Percentiles rank a stretch among this genome's conserved stretches.
Conservation (phyloP, 2,329 filamentous ascomycete species). For the Lizonia empirigonia region DNA sequence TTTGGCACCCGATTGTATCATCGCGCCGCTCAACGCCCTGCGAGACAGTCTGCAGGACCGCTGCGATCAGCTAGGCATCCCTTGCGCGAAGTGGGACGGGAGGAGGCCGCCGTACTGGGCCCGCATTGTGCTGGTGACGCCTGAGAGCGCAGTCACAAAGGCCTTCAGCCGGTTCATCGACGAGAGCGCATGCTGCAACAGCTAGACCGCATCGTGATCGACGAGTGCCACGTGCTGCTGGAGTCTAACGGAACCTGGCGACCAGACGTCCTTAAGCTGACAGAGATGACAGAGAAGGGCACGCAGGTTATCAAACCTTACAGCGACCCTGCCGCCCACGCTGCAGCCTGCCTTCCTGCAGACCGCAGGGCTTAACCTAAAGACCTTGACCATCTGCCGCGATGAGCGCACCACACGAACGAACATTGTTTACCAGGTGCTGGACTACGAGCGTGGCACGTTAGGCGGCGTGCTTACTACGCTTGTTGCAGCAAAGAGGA, state of each 20-base stretch:
- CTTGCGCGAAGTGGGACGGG: slow-evolving; percentile 5
- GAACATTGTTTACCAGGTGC: too few relatives aligned
- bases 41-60: slow-evolving; percentile 13
- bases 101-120: slow-evolving; percentile 10
- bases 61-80: slow-evolving; percentile 4
- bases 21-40: slow-evolving; percentile 19
- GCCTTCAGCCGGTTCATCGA: slow-evolving; percentile 7
- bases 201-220: slow-evolving; percentile 22
- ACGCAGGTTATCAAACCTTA: slow-evolving; percentile 16
- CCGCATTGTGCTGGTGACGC: slow-evolving; percentile 9
- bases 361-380: neutral
- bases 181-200: slow-evolving; percentile 9
- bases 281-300: slow-evolving; percentile 6
- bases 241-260: slow-evolving; percentile 12
- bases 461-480: neutral
- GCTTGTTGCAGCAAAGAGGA: neutral
- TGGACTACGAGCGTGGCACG: neutral
- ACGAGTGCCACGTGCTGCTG: slow-evolving; percentile 19
- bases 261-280: slow-evolving; percentile 9
- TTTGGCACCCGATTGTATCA: too few relatives aligned
- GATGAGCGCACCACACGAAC: neutral
- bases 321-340: slow-evolving; percentile 10
- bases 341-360: slow-evolving; percentile 3
- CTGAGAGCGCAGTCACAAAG: slow-evolving; percentile 3
- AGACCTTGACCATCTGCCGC: neutral